Conservation (phyloP, 345 rosid genomes). For the Populus simonii region DNA sequence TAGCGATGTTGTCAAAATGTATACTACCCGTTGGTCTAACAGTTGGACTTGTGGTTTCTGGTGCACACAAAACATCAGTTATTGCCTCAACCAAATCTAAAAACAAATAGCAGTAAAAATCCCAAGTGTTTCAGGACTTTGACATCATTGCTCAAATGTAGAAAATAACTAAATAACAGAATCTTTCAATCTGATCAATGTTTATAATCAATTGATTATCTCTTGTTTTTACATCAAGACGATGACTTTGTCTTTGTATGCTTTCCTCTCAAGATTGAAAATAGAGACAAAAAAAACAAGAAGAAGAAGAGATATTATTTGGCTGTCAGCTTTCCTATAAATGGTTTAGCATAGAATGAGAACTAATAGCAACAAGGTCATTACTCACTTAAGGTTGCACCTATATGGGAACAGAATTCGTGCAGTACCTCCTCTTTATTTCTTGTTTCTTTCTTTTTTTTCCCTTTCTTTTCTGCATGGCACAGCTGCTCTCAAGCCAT, state of each 20-base stretch:
- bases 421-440: neutral
- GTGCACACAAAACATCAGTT: neutral
- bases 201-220: neutral
- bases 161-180: neutral
- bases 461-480: neutral
- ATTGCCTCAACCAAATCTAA: constrained; percentile 9
- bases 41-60: neutral
- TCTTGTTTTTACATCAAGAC: neutral
- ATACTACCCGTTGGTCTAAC: neutral
- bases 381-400: neutral
- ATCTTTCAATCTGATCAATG: neutral
- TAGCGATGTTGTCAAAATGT: neutral
- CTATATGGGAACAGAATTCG: neutral
- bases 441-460: neutral
- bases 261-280: neutral
- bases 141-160: neutral
- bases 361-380: neutral
- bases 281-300: neutral
- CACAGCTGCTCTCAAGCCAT: neutral
- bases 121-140: neutral
- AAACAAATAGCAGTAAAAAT: neutral
- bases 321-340: neutral
- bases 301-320: neutral
- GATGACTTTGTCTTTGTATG: neutral
- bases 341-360: neutral